Percentiles rank a stretch among this genome's conserved stretches.
Conservation (phyloP, 805 yeast genomes). For the Metschnikowia cerradonensis region DNA sequence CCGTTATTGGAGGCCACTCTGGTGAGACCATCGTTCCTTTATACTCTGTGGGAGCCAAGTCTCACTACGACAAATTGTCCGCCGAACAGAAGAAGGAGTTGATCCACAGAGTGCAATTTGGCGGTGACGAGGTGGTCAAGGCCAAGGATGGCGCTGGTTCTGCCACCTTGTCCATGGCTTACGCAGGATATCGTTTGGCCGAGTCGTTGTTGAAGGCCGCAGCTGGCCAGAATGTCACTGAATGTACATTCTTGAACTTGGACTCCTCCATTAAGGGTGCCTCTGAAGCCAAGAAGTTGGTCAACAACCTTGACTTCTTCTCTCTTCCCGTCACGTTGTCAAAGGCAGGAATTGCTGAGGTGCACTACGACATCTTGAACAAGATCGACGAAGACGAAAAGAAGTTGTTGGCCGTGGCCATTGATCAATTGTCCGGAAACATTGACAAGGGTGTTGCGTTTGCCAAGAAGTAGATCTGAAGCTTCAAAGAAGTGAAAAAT, state of each 20-base stretch:
- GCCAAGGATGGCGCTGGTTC: slow-evolving; percentile 95
- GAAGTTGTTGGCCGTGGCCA: slow-evolving; percentile 50
- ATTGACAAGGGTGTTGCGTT: slow-evolving; percentile 58
- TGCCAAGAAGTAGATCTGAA: slow-evolving; percentile 16
- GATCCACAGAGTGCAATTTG: slow-evolving; percentile 47
- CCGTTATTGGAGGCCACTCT: slow-evolving; percentile 92
- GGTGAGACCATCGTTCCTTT: slow-evolving; percentile 93
- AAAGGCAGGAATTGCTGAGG: slow-evolving; percentile 50
- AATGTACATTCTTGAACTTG: slow-evolving; percentile 51
- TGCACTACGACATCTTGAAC: slow-evolving; percentile 51
- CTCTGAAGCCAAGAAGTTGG: slow-evolving; percentile 45
- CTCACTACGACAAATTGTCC: slow-evolving; percentile 33
- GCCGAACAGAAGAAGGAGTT: slow-evolving; percentile 33
- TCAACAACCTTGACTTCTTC: slow-evolving; percentile 46
- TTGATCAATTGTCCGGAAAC: slow-evolving; percentile 50
- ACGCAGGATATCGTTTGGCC: slow-evolving; percentile 82
- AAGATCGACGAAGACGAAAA: slow-evolving; percentile 49
- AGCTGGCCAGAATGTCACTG: slow-evolving; percentile 28
- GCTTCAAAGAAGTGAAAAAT: neutral
- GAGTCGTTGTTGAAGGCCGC: slow-evolving; percentile 42
- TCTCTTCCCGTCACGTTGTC: slow-evolving; percentile 61
- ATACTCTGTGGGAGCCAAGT: slow-evolving; percentile 46
- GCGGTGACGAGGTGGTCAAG: slow-evolving; percentile 95
- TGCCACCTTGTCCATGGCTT: slow-evolving; percentile 94
- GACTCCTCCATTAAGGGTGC: slow-evolving; percentile 51